Conservation (phyloP, 179 eudicot genomes). For the Gypsophila paniculata region DNA sequence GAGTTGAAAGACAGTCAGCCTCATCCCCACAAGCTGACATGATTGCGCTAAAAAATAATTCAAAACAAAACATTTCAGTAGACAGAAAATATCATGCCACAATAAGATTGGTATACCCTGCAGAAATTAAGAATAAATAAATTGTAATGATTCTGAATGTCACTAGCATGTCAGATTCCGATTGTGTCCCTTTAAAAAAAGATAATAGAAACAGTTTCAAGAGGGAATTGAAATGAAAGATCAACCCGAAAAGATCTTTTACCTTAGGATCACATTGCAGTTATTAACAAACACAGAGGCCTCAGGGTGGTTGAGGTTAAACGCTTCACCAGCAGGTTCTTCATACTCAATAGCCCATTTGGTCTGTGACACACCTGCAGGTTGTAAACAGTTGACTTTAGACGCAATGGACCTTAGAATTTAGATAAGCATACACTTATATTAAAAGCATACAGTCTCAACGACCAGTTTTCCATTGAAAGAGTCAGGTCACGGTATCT, state of each 20-base stretch:
- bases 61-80: constrained; percentile 4
- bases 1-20: constrained; percentile 70
- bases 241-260: neutral
- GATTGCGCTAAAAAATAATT: constrained; percentile 48
- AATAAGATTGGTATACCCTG: neutral
- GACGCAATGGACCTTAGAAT: constrained; percentile 7
- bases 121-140: neutral
- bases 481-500: neutral
- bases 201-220: neutral
- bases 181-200: no score
- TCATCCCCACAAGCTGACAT: constrained; percentile 78
- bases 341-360: constrained; percentile 99
- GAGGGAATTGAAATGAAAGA: constrained; percentile 6
- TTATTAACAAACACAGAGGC: constrained; percentile 62
- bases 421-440: neutral
- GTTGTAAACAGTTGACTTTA: constrained; percentile 1
- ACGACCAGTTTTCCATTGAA: neutral
- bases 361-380: constrained; percentile 67
- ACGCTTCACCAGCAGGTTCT: constrained; percentile 93
- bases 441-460: neutral
- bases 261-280: constrained; percentile 96
- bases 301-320: constrained; percentile 77
- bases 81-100: constrained; percentile 13
- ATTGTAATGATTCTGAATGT: neutral
- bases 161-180: neutral